phyloP scores from a whole-genome alignment of 768 basidiomycete genomes.

The Lactarius tabidus region DNA sequence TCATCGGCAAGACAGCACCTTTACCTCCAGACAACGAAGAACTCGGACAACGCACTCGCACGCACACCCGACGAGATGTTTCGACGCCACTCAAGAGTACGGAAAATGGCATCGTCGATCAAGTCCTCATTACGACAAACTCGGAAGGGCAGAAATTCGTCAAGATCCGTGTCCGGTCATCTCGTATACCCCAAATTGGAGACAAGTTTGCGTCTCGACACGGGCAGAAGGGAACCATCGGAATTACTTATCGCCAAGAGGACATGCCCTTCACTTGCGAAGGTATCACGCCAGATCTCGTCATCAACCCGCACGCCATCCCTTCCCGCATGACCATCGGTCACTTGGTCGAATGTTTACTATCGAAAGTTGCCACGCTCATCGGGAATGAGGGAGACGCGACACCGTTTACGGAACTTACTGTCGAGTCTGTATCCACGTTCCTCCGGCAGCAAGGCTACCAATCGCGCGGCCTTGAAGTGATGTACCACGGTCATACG shows the following conservation, averaged over 20 bases:
- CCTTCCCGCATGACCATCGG: slow-evolving; percentile 99
- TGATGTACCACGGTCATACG: slow-evolving; percentile 99
- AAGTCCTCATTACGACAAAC: slow-evolving; percentile 95
- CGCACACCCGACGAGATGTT: slow-evolving; percentile 91
- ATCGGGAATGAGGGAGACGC: slow-evolving; percentile 98
- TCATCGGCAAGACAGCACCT: slow-evolving; percentile 98
- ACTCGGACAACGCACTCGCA: slow-evolving; percentile 90
- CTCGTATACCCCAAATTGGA: slow-evolving; percentile 94
- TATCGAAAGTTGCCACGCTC: slow-evolving; percentile 94
- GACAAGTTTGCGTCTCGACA: slow-evolving; percentile 99
- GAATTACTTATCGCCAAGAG: slow-evolving; percentile 98
- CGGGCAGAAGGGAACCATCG: slow-evolving; percentile 99
- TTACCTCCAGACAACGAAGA: slow-evolving; percentile 96
- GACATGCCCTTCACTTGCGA: slow-evolving; percentile 99
- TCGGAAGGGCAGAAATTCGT: slow-evolving; percentile 97
- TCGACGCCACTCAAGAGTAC: slow-evolving; percentile 98
- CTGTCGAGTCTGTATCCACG: slow-evolving; percentile 95
- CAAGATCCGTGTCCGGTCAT: slow-evolving; percentile 93
- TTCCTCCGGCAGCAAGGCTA: slow-evolving; percentile 88
- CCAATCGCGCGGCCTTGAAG: slow-evolving; percentile 93
- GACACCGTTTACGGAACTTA: slow-evolving; percentile 97
- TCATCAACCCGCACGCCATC: slow-evolving; percentile 99
- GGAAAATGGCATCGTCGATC: slow-evolving; percentile 96
- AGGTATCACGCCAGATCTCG: slow-evolving; percentile 93
- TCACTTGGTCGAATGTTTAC: slow-evolving; percentile 95